Percentiles rank a stretch among this genome's conserved stretches.
phyloP scores from a whole-genome alignment of 306 rosid genomes.

The Medicago truncatula region DNA sequence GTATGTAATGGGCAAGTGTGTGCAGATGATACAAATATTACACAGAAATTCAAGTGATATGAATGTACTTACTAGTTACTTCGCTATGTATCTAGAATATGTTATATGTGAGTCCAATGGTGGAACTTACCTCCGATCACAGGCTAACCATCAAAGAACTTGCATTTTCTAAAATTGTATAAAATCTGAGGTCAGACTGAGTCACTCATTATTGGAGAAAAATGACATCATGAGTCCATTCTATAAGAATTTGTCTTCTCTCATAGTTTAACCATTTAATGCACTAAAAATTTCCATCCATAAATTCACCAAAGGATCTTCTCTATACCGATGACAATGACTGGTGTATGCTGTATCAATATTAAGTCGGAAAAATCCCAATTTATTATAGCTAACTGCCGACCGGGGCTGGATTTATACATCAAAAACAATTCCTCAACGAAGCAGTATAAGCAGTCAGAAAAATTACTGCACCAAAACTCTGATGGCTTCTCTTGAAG shows the following conservation, averaged over 20 bases:
- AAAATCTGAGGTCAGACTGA: slow-evolving; percentile 1
- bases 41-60: neutral
- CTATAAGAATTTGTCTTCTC: neutral
- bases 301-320: slow-evolving; percentile 7
- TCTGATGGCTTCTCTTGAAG: neutral
- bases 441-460: neutral
- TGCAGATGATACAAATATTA: neutral
- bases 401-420: neutral
- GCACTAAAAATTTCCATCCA: slow-evolving; percentile 1
- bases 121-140: neutral
- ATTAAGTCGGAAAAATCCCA: neutral
- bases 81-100: neutral
- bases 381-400: neutral
- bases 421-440: slow-evolving; percentile 1
- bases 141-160: slow-evolving; percentile 12
- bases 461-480: slow-evolving; percentile 1
- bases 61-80: neutral
- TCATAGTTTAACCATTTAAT: neutral
- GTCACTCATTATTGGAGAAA: slow-evolving; percentile 1
- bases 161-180: neutral
- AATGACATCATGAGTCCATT: neutral
- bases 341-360: neutral
- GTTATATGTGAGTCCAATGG: neutral
- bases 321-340: neutral
- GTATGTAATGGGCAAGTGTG: neutral